Evolutionary conservation across 805 yeast genomes (phyloP), one percentile per base, ranked within the genome.

Genomic region (Wickerhamomyces pijperi): DNA sequence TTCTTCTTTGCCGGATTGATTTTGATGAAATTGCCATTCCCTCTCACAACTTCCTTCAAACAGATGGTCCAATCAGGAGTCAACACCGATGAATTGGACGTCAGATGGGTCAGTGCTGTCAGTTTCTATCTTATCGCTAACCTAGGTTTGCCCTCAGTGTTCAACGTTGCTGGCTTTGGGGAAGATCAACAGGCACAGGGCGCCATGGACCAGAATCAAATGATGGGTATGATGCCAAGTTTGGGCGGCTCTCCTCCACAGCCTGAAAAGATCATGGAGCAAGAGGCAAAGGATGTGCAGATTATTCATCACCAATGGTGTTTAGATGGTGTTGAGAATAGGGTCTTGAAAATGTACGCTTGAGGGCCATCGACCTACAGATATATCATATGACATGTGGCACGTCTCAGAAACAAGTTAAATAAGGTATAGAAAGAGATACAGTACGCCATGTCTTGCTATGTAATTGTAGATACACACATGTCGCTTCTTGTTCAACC

Each of bases 91-190:
- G 94, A 90, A 51, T 65, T 92, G 42, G 92, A 88, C 54, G 95
- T 80, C 8, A 66, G 94, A 20, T 92, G 95, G 76, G 97, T 92
- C 15, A 80, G 92, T 29, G 78, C 95, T 3, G 81, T 92, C 17
- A 86, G 97, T 5, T 92, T 97, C 97, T 92, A 90, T 58, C 84
- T 92, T 57, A 82, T 90, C 39, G 83, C 86, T 40, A 73, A 86
- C 44, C 59, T 88, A 37, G 97, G 97, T 21, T 68, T 92, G 43
- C 74, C 75, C 47, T 82, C 95, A 0, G 78, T 92, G 2, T 82
- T 80, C 56, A 71, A 82, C 31, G 68, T 90, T 39, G 46, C 87
- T 34, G 65, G 67, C 34, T 56, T 73, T 50, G 60, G 64, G 45
- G 60, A 60, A 38, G 70, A n/a, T n/a, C n/a, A 67, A 41, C 70